A percentile compares a stretch with the other conserved stretches of the same genome.
Evolutionary conservation across 2,329 filamentous ascomycete genomes (phyloP).

Genomic region (Geoglossum cookeanum): DNA sequence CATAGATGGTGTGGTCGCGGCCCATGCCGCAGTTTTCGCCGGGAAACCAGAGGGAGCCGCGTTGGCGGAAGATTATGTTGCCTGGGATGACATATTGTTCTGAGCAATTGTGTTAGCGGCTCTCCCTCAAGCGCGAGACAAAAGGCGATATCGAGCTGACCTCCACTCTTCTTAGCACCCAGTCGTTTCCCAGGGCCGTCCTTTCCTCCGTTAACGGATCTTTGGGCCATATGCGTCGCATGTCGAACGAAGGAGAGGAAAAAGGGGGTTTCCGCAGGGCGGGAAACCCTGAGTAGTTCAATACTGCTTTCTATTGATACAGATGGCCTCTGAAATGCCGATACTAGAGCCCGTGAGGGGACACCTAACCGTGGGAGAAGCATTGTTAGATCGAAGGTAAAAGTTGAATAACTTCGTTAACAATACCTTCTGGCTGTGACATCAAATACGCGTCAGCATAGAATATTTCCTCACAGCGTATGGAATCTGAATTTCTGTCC

Average conservation of each 20-base stretch:
- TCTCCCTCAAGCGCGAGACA: background rate
- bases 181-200: conserved; percentile 67
- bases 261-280: conserved; percentile 16
- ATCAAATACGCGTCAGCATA: conserved; percentile 7
- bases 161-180: conserved; percentile 82
- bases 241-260: conserved; percentile 34
- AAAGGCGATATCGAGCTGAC: conserved; percentile 26
- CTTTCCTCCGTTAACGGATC: conserved; percentile 49
- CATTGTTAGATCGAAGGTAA: conserved; percentile 14
- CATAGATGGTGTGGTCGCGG: conserved; percentile 88
- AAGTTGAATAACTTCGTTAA: background rate
- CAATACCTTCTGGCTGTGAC: background rate
- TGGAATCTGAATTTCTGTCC: conserved; percentile 1
- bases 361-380: conserved; percentile 23
- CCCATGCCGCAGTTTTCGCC: conserved; percentile 93
- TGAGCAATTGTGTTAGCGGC: conserved; percentile 18
- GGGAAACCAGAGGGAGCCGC: conserved; percentile 83
- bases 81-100: conserved; percentile 87
- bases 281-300: background rate
- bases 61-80: conserved; percentile 96
- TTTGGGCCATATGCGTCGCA: conserved; percentile 45
- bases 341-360: conserved; percentile 16
- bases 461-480: conserved; percentile 15
- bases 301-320: conserved; percentile 11
- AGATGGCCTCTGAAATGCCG: conserved; percentile 19